A percentile compares a stretch with the other conserved stretches of the same genome.
Conservation (phyloP, 768 basidiomycete genomes). For the Suillus lakei region DNA sequence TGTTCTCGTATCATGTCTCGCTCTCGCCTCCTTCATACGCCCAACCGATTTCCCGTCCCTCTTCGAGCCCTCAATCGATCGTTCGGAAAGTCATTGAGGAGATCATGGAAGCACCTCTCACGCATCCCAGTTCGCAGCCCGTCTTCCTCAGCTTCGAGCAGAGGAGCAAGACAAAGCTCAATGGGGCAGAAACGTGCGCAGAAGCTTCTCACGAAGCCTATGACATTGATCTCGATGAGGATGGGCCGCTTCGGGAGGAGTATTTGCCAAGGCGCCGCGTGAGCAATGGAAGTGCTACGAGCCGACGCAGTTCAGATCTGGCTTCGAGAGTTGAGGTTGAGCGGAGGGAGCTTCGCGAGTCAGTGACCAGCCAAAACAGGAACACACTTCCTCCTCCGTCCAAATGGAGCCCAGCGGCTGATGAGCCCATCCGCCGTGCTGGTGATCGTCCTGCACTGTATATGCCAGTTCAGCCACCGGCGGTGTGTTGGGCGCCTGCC, state of each 20-base stretch:
- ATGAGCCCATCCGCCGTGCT: constrained; percentile 70
- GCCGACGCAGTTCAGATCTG: constrained; percentile 1
- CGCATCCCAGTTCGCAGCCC: constrained; percentile 48
- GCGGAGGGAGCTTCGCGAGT: constrained; percentile 2
- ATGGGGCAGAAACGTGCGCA: constrained; percentile 44
- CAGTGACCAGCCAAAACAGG: constrained; percentile 18
- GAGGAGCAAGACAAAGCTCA: constrained; percentile 55
- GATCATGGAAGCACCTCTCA: constrained; percentile 56
- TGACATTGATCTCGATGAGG: constrained; percentile 83
- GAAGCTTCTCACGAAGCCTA: constrained; percentile 48
- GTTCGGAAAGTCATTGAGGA: constrained; percentile 74
- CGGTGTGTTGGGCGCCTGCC: constrained; percentile 30
- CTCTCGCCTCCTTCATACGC: constrained; percentile 61
- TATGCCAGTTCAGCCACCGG: constrained; percentile 61
- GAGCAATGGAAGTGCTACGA: constrained; percentile 20
- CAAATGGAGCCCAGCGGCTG: constrained; percentile 82
- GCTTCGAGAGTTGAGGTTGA: background rate
- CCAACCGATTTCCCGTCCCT: constrained; percentile 82
- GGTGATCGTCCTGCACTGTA: constrained; percentile 63
- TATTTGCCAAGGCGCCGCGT: constrained; percentile 74
- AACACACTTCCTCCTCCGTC: constrained; percentile 70
- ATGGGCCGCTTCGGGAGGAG: constrained; percentile 81
- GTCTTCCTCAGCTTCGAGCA: constrained; percentile 77
- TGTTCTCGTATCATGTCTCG: constrained; percentile 68
- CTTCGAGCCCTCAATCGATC: constrained; percentile 69